Percentiles rank a stretch among this genome's conserved stretches.
These are phyloP conservation scores for Pelargonium fulgidum DNA, from an alignment of 441 rosid genomes.

Conservation along the genomic window DNA sequence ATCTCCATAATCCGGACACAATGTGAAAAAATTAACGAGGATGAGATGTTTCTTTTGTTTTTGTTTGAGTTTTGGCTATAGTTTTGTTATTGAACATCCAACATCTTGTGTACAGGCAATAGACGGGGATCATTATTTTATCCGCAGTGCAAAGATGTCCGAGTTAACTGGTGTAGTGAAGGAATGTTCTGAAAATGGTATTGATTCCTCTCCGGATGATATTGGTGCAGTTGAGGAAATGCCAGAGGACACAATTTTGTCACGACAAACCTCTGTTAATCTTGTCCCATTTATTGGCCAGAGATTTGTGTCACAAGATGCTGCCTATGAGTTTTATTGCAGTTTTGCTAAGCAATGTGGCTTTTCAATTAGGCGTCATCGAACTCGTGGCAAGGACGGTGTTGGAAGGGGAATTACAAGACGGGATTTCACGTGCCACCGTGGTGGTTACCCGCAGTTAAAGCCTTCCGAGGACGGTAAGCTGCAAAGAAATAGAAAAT, in stretches of 20 bases:
- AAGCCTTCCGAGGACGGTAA: constrained; percentile 53
- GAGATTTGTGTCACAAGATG: constrained; percentile 59
- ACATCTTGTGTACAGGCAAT: constrained; percentile 21
- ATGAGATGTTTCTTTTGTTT: background rate
- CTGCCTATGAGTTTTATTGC: constrained; percentile 64
- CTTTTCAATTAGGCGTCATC: constrained; percentile 55
- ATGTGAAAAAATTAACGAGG: background rate
- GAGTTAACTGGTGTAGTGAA: constrained; percentile 38
- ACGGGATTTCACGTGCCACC: constrained; percentile 64
- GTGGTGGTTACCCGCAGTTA: constrained; percentile 57
- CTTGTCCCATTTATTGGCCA: constrained; percentile 56
- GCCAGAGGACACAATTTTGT: constrained; percentile 45
- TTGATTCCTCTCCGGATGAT: constrained; percentile 42
- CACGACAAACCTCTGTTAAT: constrained; percentile 52
- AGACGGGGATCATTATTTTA: constrained; percentile 8
- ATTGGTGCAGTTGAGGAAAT: constrained; percentile 35
- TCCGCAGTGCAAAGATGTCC: constrained; percentile 32
- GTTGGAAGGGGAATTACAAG: constrained; percentile 62
- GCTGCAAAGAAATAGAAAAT: constrained; percentile 57
- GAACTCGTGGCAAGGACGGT: constrained; percentile 58
- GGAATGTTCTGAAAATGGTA: constrained; percentile 46
- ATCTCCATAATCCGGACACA: background rate
- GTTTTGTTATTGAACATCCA: background rate
- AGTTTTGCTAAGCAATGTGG: constrained; percentile 62
- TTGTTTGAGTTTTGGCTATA: background rate